Base-by-base conservation (phyloP, 768 basidiomycete genomes). In the Rickenella mellea region DNA sequence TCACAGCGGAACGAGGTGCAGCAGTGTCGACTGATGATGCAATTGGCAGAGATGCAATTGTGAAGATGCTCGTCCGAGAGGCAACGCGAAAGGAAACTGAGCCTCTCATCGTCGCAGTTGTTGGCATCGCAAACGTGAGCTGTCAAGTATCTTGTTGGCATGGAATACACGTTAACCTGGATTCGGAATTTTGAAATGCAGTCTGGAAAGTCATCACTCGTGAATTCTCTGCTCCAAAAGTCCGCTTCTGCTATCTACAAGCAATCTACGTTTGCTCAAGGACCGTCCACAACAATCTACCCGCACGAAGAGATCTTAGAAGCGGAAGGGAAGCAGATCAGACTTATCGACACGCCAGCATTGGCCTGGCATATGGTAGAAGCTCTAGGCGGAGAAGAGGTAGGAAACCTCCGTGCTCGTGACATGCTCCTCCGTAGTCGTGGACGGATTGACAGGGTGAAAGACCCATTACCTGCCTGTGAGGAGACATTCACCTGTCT, bases 271-370 rank as follows among this genome's bases (percentile, higher is more conserved):
- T 69, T 72, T 19, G 69, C 69, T 25, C 69, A 69, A 26, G 73
- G 74, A 20, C 82, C 81, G 7, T 83, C 83, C 1, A 94, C 91
- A 17, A 88, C 81, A 19, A 66, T 69, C 11, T 69, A 75, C 25
- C 70, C 83, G 4, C 80, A 81, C 50, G 79, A 82, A 50, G 68
- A 84, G 19, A 60, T 66, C 2, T 50, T 74, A 2, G 72, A 71
- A 39, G 56, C 65, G 8, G 67, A 65, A 8, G 72, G 69, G 19
- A 67, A 64, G 47, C 62, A 64, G 40, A 66, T 91, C 49, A 73
- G 73, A 26, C 52, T 93, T 43, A 78, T 92, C 51, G 92, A 96
- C 58, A 94, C 88, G 0, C 92, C 92, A 25, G 92, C 92, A n/a
- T 62, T 91, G 50, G 68, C 74, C 39, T 80, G 77, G 70, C 57